A percentile compares a stretch with the other conserved stretches of the same genome.
Conservation (phyloP, 2,329 filamentous ascomycete species). For the Phialophora macrospora region DNA sequence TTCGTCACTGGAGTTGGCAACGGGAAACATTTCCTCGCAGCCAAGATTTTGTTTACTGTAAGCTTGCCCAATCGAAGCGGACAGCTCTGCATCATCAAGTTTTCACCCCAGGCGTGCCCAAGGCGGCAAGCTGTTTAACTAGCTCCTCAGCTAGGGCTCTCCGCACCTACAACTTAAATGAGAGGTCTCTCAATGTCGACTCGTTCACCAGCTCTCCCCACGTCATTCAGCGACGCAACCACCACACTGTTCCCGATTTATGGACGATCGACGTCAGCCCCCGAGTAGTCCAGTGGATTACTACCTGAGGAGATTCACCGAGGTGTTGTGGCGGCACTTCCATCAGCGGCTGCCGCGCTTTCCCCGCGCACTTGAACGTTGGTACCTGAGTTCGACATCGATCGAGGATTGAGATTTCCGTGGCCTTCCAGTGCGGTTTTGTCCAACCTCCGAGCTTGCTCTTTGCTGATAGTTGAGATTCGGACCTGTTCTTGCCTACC, state of each 20-base stretch:
- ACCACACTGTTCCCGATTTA: background rate
- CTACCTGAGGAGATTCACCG: background rate
- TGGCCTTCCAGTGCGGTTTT: background rate
- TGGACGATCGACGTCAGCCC: background rate
- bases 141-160: background rate
- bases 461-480: background rate
- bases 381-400: background rate
- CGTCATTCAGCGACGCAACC: conserved; percentile 2
- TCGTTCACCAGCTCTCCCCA: background rate
- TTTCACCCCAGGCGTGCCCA: background rate
- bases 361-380: background rate
- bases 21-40: background rate
- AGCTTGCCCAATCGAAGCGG: conserved; percentile 6
- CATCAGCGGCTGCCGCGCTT: background rate
- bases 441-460: background rate
- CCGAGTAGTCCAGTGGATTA: background rate
- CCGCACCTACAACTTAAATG: conserved; percentile 16
- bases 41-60: conserved; percentile 5
- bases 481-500: conserved; percentile 1
- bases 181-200: conserved; percentile 13
- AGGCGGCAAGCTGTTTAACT: background rate
- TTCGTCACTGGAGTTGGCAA: background rate
- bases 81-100: background rate
- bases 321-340: background rate
- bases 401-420: background rate